Evolutionary conservation across 176 grass and related monocot genomes (phyloP).

Genomic region (Cymbopogon citratus): DNA sequence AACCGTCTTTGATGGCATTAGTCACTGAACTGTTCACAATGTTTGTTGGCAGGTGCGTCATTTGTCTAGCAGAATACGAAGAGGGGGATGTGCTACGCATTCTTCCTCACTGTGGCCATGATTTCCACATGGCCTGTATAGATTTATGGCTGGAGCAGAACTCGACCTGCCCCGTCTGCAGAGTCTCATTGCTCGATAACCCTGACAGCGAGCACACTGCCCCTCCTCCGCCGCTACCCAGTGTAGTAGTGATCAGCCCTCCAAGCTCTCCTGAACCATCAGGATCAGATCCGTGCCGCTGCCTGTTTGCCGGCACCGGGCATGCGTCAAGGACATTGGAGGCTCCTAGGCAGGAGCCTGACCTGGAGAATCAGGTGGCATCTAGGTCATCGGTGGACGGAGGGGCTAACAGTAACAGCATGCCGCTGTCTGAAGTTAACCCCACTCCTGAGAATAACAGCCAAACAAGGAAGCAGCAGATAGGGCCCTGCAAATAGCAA

Average conservation of each 20-base stretch:
- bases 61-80: conserved; percentile 84
- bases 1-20: neutral
- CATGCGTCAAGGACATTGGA: conserved; percentile 37
- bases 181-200: conserved; percentile 76
- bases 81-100: conserved; percentile 55
- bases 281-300: conserved; percentile 38
- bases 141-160: conserved; percentile 89
- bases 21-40: neutral
- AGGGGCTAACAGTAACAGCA: neutral
- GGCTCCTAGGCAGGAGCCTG: conserved; percentile 36
- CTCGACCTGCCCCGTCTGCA: conserved; percentile 89
- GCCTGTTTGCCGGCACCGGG: conserved; percentile 32
- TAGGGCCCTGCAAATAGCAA: conserved; percentile 33
- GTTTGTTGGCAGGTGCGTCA: conserved; percentile 36
- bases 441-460: conserved; percentile 24
- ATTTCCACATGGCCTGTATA: conserved; percentile 80
- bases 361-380: conserved; percentile 37
- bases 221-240: conserved; percentile 5
- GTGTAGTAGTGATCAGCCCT: conserved; percentile 4
- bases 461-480: conserved; percentile 40
- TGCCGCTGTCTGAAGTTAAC: conserved; percentile 26
- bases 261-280: conserved; percentile 39
- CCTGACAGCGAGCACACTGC: conserved; percentile 40
- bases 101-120: conserved; percentile 76
- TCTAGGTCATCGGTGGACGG: conserved; percentile 26